Evolutionary conservation across 2,329 filamentous ascomycete genomes (phyloP).

Genomic region (Fusarium gaditjirri): DNA sequence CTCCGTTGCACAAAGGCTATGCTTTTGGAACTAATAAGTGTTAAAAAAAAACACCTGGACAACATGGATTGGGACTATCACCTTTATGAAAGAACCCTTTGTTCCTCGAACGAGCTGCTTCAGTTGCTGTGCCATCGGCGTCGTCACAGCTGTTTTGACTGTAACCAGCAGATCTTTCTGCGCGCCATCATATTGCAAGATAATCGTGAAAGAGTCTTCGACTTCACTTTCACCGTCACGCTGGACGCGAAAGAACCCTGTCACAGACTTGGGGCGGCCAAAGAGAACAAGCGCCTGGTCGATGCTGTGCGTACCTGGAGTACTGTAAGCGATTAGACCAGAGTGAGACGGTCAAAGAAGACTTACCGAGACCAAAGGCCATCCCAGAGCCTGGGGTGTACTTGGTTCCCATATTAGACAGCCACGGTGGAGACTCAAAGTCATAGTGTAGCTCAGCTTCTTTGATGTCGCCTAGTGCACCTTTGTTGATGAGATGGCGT

Average conservation of each 20-base stretch:
- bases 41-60: accelerated
- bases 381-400: constrained; percentile 54
- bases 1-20: constrained; percentile 49
- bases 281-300: constrained; percentile 36
- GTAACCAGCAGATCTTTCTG: constrained; percentile 47
- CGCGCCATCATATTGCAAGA: constrained; percentile 64
- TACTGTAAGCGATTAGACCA: background rate
- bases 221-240: constrained; percentile 44
- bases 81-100: constrained; percentile 38
- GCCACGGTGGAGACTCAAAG: constrained; percentile 56
- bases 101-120: constrained; percentile 36
- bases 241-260: constrained; percentile 37
- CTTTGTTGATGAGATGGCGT: constrained; percentile 12
- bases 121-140: constrained; percentile 31
- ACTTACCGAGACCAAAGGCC: constrained; percentile 54
- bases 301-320: constrained; percentile 35
- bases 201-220: constrained; percentile 63
- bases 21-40: constrained; percentile 63
- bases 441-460: constrained; percentile 77
- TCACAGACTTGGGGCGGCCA: constrained; percentile 31
- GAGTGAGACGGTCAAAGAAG: accelerated
- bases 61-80: background rate
- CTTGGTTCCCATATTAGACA: constrained; percentile 46
- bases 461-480: constrained; percentile 62
- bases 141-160: constrained; percentile 30